Conservation (phyloP, 192 early-diverging fungal genomes). For the Chytriomyces hyalinus region DNA sequence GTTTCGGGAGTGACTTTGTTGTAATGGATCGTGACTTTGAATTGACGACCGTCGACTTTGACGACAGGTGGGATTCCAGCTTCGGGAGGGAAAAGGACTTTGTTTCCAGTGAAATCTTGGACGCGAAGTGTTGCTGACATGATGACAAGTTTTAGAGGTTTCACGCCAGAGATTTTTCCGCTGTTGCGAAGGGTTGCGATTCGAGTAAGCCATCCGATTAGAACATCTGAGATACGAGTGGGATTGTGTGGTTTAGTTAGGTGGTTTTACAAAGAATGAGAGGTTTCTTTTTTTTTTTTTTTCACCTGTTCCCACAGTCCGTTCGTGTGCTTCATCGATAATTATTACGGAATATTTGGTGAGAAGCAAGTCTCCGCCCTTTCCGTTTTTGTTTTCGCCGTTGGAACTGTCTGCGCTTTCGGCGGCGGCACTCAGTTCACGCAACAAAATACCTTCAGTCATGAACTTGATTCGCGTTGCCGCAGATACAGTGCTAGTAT, state of each 20-base stretch:
- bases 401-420: neutral
- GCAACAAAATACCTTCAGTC: conserved; percentile 98
- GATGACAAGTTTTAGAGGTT: conserved; percentile 91
- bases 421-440: conserved; percentile 71
- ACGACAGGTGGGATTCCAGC: conserved; percentile 77
- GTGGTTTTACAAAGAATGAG: no score
- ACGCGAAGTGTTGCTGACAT: conserved; percentile 99
- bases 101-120: conserved; percentile 91
- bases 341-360: conserved; percentile 94
- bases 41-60: conserved; percentile 90
- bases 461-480: conserved; percentile 96
- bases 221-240: conserved; percentile 65
- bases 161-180: conserved; percentile 54
- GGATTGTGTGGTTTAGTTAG: no score
- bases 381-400: neutral
- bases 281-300: no score
- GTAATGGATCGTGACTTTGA: conserved; percentile 88
- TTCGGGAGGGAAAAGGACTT: conserved; percentile 67
- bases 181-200: conserved; percentile 79
- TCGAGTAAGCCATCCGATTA: conserved; percentile 95
- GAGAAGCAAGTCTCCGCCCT: conserved; percentile 80
- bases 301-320: conserved; percentile 83
- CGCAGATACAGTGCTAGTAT: conserved; percentile 69
- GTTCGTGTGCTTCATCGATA: conserved; percentile 98
- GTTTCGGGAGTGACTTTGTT: conserved; percentile 87